Base-by-base conservation (phyloP, 768 basidiomycete genomes). In the Xerocomellus chrysenteron region DNA sequence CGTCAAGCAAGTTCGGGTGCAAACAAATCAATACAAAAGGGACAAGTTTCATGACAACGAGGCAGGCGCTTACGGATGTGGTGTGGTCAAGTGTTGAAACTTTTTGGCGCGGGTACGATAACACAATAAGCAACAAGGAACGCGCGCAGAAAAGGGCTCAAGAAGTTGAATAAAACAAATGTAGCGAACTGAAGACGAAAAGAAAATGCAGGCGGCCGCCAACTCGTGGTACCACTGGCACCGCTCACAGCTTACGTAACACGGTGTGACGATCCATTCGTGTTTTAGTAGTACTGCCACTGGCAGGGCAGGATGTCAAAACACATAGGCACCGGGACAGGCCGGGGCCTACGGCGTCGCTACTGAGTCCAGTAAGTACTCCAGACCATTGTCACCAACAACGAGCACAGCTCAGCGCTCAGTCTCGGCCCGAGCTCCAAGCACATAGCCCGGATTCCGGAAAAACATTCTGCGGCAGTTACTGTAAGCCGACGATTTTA, bases 1-100 rank as follows among this genome's bases (percentile, higher is more conserved):
- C 59, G 69, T 58, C 54, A 63, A 44, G 58, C 50, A 65, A 58
- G 65, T 73, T 71, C 47, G 41, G 54, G 47, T 44, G 57, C 52
- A 71, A 71, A 71, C 64, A 71, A 43, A 61, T 66, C 71, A 71
- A 73, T 11, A 73, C 72, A 73, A 65, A 49, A 55, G 21, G 35
- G 8, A 36, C 42, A 17, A 40, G 61, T 59, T 63, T 63, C 60
- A 58, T 50, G 64, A 56, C 53, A 42, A 58, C 62, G 53, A 59
- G 47, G 47, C 16, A 17, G 14, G 59, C 65, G 63, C 65, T 70
- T 60, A 64, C 65, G 24, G 42, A 30, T n/a, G n/a, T 43, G 42
- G 24, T 12, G 16, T 7, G 6, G 28, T 28, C 28, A 13, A 26
- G 11, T 5, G 43, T 16, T 55, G 39, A 42, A 39, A 47, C 36